Percentiles rank a stretch among this genome's conserved stretches.
Conservation (phyloP, 1,284 basidiomycete genomes). For the Leucoagaricus sp. region DNA sequence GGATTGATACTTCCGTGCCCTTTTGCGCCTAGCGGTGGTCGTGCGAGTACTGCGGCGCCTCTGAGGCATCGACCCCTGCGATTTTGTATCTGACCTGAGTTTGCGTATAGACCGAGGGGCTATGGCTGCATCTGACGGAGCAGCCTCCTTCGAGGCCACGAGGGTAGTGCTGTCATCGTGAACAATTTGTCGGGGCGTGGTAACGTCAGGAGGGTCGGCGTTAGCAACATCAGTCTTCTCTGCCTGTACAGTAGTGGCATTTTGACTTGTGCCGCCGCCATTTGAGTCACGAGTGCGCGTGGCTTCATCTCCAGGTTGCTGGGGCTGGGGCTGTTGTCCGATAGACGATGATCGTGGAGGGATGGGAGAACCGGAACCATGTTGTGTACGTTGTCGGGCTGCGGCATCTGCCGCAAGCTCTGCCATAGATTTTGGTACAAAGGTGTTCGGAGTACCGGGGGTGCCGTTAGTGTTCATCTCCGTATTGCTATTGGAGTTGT, state of each 20-base stretch:
- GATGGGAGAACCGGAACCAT: not conserved
- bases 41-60: slow-evolving; percentile 9
- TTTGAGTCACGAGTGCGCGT: not conserved
- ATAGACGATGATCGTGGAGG: not conserved
- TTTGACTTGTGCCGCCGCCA: not conserved
- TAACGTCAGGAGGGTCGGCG: not conserved
- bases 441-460: not conserved
- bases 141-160: not conserved
- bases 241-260: not conserved
- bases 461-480: not conserved
- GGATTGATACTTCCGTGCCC: slow-evolving; percentile 19
- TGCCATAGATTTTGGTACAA: slow-evolving; percentile 51
- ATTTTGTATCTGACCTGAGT: not conserved
- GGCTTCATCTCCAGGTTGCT: not conserved
- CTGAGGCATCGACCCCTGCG: not conserved
- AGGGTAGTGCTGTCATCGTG: no score
- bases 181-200: not conserved
- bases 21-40: slow-evolving; percentile 10
- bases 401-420: slow-evolving; percentile 59
- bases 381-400: not conserved
- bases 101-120: not conserved
- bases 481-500: not conserved
- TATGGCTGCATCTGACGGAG: not conserved
- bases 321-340: not conserved
- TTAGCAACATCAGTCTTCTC: not conserved